phyloP scores from a whole-genome alignment of 2,329 filamentous ascomycete genomes.

The Cytospora piceicola region DNA sequence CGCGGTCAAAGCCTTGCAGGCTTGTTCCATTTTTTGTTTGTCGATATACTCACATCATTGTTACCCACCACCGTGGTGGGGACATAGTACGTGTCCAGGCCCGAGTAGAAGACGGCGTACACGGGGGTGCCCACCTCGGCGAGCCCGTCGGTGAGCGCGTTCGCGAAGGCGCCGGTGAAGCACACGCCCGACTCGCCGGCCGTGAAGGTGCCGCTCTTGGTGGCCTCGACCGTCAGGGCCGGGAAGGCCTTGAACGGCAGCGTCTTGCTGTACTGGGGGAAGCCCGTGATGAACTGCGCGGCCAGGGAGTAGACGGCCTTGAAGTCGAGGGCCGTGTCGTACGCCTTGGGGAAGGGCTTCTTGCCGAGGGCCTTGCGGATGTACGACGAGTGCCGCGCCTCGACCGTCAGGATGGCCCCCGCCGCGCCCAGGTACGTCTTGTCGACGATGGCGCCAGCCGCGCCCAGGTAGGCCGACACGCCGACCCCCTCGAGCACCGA shows the following conservation, averaged over 20 bases:
- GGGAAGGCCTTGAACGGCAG: constrained; percentile 67
- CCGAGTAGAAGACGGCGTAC: constrained; percentile 36
- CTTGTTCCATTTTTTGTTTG: too few species aligned
- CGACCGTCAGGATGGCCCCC: constrained; percentile 66
- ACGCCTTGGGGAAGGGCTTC: constrained; percentile 60
- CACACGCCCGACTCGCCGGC: constrained; percentile 27
- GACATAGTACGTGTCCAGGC: constrained; percentile 36
- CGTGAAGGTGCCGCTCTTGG: constrained; percentile 30
- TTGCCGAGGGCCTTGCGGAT: constrained; percentile 55
- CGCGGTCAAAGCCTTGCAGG: too few species aligned
- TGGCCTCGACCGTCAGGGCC: constrained; percentile 40
- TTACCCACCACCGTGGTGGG: constrained; percentile 24
- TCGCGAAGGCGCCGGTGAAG: constrained; percentile 34
- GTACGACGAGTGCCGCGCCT: constrained; percentile 67
- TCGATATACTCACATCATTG: constrained; percentile 31
- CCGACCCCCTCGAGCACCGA: constrained; percentile 61
- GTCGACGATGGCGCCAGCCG: constrained; percentile 60
- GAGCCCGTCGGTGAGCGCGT: constrained; percentile 28
- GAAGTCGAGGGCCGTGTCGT: constrained; percentile 61
- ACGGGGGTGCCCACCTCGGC: constrained; percentile 29
- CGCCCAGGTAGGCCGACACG: constrained; percentile 64
- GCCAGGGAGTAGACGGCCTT: constrained; percentile 69
- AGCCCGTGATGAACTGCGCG: constrained; percentile 61
- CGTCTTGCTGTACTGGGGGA: constrained; percentile 56
- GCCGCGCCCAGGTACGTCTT: constrained; percentile 63